Base-by-base conservation (phyloP, 495 filamentous ascomycete genomes). In the Delitschia confertaspora region DNA sequence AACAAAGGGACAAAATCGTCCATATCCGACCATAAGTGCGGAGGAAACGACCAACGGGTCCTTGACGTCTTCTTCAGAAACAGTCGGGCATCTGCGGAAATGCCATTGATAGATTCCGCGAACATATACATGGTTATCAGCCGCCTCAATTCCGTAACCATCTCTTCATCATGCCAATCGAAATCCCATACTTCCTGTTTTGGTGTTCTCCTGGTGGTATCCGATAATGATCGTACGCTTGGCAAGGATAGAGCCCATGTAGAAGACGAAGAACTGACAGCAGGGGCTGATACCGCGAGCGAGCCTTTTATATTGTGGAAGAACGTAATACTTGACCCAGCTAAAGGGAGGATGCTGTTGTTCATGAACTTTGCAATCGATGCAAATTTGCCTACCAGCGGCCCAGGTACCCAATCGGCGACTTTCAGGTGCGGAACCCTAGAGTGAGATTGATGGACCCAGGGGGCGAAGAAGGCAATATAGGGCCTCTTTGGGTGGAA, bases 391-490 rank as follows among this genome's bases (percentile, higher is more conserved):
- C 51, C 51, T 3, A 49, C 32, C n/a, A 45, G 26, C n/a, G 52
- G 37, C n/a, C 40, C 36, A 11, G 52, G 52, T 14, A 55, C 42
- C 6, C 38, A 33, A 17, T 48, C 40, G 0, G 47, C 31, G 0
- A 46, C 38, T 33, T 38, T 21, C 26, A 50, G 22, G 3, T 39
- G 22, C 4, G 18, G 19, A 11, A 46, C 22, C 2, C 33, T 26
- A 11, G 52, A 42, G 22, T 55, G 41, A 4, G 47, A 51, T 7
- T 20, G 41, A 27, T 55, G 52, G 1, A 55, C 46, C 52, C 52
- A 55, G 10, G 52, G 52, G 22, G 46, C 52, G 27, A 46, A 46
- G 31, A 55, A 43, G 40, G 35, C 19, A 37, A 43, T 31, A 38
- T 50, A 55, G 8, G 52, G 52, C 7, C 13, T 45, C 7, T 11